phyloP scores from a whole-genome alignment of 805 yeast species.

The Cyberlindnera galapagoensis region DNA sequence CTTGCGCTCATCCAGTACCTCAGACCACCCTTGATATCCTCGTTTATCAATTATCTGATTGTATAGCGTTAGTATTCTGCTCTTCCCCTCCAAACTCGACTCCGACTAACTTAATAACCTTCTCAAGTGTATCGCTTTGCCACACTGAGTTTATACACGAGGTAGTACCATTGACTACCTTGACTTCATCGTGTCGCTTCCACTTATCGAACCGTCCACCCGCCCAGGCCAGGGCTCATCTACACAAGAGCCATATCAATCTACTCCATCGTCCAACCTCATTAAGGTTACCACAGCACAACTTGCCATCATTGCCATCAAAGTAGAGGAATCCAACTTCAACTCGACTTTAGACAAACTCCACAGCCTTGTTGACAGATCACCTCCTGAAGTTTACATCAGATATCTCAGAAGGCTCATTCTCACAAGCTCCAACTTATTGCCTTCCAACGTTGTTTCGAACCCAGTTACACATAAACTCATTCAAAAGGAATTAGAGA shows the following conservation, averaged over 20 bases:
- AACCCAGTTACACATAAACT: constrained; percentile 15
- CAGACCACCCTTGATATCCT: too few relatives aligned
- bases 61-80: too few relatives aligned
- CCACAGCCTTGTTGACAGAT: constrained; percentile 35
- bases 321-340: constrained; percentile 36
- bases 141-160: too few relatives aligned
- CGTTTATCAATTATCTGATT: too few relatives aligned
- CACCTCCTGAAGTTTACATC: constrained; percentile 27
- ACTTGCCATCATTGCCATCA: constrained; percentile 42
- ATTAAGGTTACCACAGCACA: constrained; percentile 42
- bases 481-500: constrained; percentile 20
- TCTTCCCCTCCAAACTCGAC: too few relatives aligned
- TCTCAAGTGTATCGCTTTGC: too few relatives aligned
- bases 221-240: constrained; percentile 18
- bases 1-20: too few relatives aligned
- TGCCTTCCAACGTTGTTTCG: constrained; percentile 17
- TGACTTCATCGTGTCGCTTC: constrained; percentile 10
- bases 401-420: constrained; percentile 27
- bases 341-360: constrained; percentile 37
- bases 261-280: constrained; percentile 7
- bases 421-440: constrained; percentile 25
- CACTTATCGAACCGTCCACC: constrained; percentile 1
- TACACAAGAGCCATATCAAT: constrained; percentile 4
- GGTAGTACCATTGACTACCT: too few relatives aligned
- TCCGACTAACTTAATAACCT: too few relatives aligned